Base-by-base conservation (phyloP, 352 stramenopile genomes). In the Pythium folliculosum region DNA sequence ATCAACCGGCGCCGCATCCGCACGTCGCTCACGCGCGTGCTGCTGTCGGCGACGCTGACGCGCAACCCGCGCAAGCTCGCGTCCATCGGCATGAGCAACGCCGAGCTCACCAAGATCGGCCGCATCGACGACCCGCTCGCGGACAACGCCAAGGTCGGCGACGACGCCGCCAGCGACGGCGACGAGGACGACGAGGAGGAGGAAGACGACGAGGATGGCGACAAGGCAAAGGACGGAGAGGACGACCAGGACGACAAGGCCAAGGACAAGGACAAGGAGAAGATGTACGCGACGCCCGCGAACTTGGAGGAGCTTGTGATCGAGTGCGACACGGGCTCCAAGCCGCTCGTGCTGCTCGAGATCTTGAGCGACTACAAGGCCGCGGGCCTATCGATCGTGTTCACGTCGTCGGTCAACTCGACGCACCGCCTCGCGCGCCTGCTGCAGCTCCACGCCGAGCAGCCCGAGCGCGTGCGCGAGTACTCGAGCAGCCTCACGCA, bases 31-130 rank as follows among this genome's bases (percentile, higher is more conserved):
- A 94, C 94, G n/a, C 92, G 98, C 60, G 86, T 99, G 35, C 76
- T 99, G 37, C 90, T 99, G 55, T 99, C 97, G n/a, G 97, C 97
- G 22, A 99, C 97, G 17, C 76, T 99, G 48, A 99, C 96, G 55
- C 91, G 91, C 23, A 98, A 99, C 85, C 97, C 97, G 50, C 86
- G 97, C 58, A 99, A 99, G 71, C 82, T 99, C 48, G 94, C 97
- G 1, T 80, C 91, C 2, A 94, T 99, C 38, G 87, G 90, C 25
- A 92, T 99, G 73, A 90, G 89, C 52, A 97, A 99, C 79, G 96
- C 97, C 5, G 95, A 98, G 65, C 76, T 98, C 64, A 98, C 98
- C 53, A 95, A 88, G 75, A 90, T 91, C 67, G 75, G 83, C 40
- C 76, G 80, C 48, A 76, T 86, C 50, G 76, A 88, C 52, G 81